These are phyloP conservation scores for Psilocybe azurescens DNA, from an alignment of 768 basidiomycete species.

Conservation along the genomic window DNA sequence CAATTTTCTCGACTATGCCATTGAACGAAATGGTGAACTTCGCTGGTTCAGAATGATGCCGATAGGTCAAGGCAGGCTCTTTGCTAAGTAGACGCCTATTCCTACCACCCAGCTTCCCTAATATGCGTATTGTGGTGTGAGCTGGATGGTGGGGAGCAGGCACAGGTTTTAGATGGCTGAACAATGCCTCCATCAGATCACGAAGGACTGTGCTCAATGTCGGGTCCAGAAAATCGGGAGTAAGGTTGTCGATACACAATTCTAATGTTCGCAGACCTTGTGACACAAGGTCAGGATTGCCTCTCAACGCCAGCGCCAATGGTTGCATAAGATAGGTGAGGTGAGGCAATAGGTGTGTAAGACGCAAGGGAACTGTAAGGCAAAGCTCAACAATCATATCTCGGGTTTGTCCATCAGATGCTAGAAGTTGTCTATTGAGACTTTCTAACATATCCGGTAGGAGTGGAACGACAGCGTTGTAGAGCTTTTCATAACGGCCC, in stretches of 20 bases:
- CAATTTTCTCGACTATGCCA: constrained; percentile 65
- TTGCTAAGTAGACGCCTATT: constrained; percentile 87
- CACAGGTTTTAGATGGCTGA: constrained; percentile 87
- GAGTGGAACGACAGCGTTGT: constrained; percentile 95
- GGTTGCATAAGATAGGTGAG: constrained; percentile 97
- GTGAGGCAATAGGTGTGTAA: constrained; percentile 95
- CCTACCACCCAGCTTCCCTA: constrained; percentile 95
- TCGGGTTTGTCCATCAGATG: constrained; percentile 79
- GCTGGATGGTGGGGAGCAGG: constrained; percentile 90
- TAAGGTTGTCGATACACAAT: constrained; percentile 98
- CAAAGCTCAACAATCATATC: constrained; percentile 98
- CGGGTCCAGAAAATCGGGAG: constrained; percentile 96
- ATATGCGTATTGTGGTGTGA: constrained; percentile 93
- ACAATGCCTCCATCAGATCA: constrained; percentile 94
- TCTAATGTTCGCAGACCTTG: constrained; percentile 97
- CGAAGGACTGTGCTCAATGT: constrained; percentile 91
- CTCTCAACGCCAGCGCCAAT: constrained; percentile 87
- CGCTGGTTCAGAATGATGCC: constrained; percentile 71
- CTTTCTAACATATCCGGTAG: constrained; percentile 97
- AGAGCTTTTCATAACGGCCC: constrained; percentile 91
- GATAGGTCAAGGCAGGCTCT: constrained; percentile 77
- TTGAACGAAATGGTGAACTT: constrained; percentile 77
- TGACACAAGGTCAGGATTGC: constrained; percentile 86
- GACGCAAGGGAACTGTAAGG: constrained; percentile 92
- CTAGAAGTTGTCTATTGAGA: constrained; percentile 86